phyloP scores from a whole-genome alignment of 306 rosid genomes.

The Lithocarpus polystachyus region DNA sequence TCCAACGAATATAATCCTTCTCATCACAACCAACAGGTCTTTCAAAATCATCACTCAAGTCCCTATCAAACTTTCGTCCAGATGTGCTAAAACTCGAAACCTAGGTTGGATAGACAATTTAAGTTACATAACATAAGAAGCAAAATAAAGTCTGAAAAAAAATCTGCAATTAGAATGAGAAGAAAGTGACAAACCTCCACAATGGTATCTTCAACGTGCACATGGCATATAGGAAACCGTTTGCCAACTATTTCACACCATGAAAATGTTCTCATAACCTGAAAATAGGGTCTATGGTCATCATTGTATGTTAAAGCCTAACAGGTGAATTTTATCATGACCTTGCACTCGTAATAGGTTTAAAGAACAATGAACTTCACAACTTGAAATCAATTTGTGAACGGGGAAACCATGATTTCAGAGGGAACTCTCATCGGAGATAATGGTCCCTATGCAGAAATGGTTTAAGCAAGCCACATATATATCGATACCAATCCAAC shows the following conservation, averaged over 20 bases:
- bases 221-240: constrained; percentile 90
- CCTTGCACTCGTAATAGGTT: constrained; percentile 1
- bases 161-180: neutral
- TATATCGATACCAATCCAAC: neutral
- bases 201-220: constrained; percentile 58
- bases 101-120: constrained; percentile 34
- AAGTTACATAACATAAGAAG: constrained; percentile 19
- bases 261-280: constrained; percentile 75
- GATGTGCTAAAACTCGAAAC: constrained; percentile 84
- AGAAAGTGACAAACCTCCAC: constrained; percentile 61
- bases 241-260: constrained; percentile 88
- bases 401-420: neutral
- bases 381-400: neutral
- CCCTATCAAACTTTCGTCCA: constrained; percentile 22
- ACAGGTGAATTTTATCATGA: neutral
- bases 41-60: constrained; percentile 22
- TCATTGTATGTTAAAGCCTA: constrained; percentile 15
- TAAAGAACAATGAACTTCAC: neutral
- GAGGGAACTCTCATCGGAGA: neutral
- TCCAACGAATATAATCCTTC: constrained; percentile 77
- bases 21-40: constrained; percentile 51
- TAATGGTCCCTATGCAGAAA: neutral
- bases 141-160: neutral
- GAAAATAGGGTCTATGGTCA: constrained; percentile 27
- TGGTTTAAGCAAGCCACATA: neutral